A percentile compares a stretch with the other conserved stretches of the same genome.
Conservation (phyloP, 106 monocot genomes). For the Dendrobium catenatum region DNA sequence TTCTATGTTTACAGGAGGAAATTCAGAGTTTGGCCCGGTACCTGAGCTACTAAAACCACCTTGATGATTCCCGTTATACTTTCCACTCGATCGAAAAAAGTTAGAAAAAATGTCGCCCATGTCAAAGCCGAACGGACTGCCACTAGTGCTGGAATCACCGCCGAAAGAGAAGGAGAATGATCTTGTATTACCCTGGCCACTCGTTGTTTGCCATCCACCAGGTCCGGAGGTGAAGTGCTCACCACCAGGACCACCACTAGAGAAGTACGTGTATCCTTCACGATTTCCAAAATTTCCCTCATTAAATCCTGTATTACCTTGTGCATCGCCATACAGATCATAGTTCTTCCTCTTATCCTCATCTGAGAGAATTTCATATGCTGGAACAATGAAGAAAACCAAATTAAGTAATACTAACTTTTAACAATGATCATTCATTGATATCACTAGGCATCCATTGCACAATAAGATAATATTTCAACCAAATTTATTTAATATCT, state of each 20-base stretch:
- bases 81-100: slow-evolving; percentile 48
- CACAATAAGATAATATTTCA: not conserved
- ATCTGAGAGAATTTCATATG: slow-evolving; percentile 94
- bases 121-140: slow-evolving; percentile 58
- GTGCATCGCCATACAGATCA: slow-evolving; percentile 89
- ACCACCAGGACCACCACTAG: slow-evolving; percentile 38
- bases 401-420: not conserved
- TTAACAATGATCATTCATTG: not conserved
- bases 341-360: slow-evolving; percentile 97
- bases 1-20: slow-evolving; percentile 20
- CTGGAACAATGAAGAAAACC: slow-evolving; percentile 26
- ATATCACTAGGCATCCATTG: not conserved
- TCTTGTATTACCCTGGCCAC: slow-evolving; percentile 49
- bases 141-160: slow-evolving; percentile 28
- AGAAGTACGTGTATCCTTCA: slow-evolving; percentile 64
- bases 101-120: slow-evolving; percentile 73
- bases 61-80: slow-evolving; percentile 23
- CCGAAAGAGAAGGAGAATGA: slow-evolving; percentile 85
- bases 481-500: not conserved
- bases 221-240: slow-evolving; percentile 37
- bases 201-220: slow-evolving; percentile 54
- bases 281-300: slow-evolving; percentile 51
- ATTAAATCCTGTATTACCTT: slow-evolving; percentile 44
- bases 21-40: slow-evolving; percentile 24
- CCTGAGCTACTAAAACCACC: slow-evolving; percentile 30